These are phyloP conservation scores for Shiraia sp. DNA, from an alignment of 2,329 filamentous ascomycete species.

Conservation along the genomic window DNA sequence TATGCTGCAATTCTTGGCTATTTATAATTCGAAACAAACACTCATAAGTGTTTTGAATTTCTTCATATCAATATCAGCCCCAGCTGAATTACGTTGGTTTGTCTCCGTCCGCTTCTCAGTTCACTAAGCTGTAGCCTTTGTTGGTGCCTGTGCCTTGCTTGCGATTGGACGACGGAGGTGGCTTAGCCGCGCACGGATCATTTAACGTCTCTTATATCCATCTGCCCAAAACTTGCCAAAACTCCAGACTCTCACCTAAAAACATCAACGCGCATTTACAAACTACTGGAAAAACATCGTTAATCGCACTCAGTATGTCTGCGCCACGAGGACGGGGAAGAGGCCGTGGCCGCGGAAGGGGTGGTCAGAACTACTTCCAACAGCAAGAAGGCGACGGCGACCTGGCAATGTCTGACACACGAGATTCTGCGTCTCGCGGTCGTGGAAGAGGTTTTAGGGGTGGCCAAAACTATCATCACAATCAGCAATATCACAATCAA, in stretches of 20 bases:
- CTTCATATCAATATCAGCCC: too few species aligned
- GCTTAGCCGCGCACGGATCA: slow-evolving; percentile 17
- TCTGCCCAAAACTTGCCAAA: neutral
- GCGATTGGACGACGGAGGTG: neutral
- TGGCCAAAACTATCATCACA: neutral
- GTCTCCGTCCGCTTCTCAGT: too few species aligned
- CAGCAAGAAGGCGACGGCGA: slow-evolving; percentile 11
- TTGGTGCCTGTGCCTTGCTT: too few species aligned
- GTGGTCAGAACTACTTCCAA: slow-evolving; percentile 10
- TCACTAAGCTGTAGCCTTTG: too few species aligned
- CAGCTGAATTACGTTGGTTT: too few species aligned
- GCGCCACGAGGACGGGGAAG: slow-evolving; percentile 19
- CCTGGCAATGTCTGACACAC: slow-evolving; percentile 9
- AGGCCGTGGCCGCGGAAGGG: slow-evolving; percentile 23
- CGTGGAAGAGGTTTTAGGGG: slow-evolving; percentile 3
- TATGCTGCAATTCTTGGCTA: too few species aligned
- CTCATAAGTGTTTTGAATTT: too few species aligned
- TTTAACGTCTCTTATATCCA: neutral
- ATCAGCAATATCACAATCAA: neutral
- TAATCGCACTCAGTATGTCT: slow-evolving; percentile 6
- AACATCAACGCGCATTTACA: neutral
- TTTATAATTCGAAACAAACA: too few species aligned
- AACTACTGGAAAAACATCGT: neutral
- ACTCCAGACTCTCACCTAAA: neutral
- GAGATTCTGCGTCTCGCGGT: slow-evolving; percentile 7